Percentiles rank a stretch among this genome's conserved stretches.
Conservation (phyloP, 805 yeast species). For the Kregervanrija delftensis region DNA sequence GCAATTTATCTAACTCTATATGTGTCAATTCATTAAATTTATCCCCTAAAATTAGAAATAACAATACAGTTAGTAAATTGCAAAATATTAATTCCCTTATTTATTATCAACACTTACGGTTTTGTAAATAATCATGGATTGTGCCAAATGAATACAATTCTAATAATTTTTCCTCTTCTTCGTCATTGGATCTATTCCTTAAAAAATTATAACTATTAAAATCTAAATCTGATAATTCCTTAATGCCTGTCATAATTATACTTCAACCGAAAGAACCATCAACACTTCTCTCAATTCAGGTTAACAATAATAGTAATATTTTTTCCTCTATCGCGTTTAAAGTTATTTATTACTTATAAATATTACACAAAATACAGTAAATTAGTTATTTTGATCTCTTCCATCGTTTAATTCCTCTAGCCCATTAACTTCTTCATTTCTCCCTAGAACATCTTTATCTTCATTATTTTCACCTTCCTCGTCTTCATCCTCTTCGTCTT, state of each 20-base stretch:
- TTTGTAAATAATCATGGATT: conserved; percentile 12
- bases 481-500: conserved; percentile 17
- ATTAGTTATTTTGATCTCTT: not conserved
- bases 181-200: conserved; percentile 4
- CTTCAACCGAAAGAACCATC: no score
- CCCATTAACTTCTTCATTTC: conserved; percentile 9
- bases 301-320: no score
- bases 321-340: not conserved
- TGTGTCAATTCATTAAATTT: conserved; percentile 2
- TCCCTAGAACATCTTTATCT: conserved; percentile 19
- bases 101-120: not conserved
- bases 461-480: conserved; percentile 17
- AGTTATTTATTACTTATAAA: not conserved
- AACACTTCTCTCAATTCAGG: no score
- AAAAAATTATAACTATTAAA: conserved; percentile 15
- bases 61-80: no score
- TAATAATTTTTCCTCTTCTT: conserved; percentile 7
- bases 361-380: not conserved
- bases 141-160: conserved; percentile 25
- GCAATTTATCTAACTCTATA: conserved; percentile 4
- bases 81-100: not conserved
- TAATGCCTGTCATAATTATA: no score
- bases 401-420: conserved; percentile 12
- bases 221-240: conserved; percentile 7
- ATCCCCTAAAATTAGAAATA: not conserved